A percentile compares a stretch with the other conserved stretches of the same genome.
Conservation (phyloP, 306 rosid species). For the Rosa rugosa region DNA sequence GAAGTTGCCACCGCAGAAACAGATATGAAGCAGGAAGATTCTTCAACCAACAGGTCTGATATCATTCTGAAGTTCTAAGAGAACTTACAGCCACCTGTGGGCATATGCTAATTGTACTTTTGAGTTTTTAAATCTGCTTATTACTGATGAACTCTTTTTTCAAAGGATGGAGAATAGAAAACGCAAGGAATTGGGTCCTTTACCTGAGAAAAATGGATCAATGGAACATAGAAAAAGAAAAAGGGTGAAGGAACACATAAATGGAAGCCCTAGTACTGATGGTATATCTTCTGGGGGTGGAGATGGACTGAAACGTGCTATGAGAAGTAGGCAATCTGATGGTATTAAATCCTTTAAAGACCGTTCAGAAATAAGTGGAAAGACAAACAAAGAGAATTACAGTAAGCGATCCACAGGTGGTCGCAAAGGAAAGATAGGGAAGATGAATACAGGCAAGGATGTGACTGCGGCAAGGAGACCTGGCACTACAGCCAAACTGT, state of each 20-base stretch:
- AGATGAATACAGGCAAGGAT: constrained; percentile 13
- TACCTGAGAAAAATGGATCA: constrained; percentile 27
- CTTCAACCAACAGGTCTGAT: constrained; percentile 52
- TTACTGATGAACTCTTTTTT: not conserved
- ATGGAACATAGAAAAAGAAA: constrained; percentile 39
- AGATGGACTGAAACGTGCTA: constrained; percentile 27
- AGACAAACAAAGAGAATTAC: constrained; percentile 24
- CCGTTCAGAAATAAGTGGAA: constrained; percentile 29
- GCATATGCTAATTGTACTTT: constrained; percentile 5
- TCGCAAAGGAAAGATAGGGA: constrained; percentile 38
- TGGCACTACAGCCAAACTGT: constrained; percentile 31
- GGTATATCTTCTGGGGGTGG: constrained; percentile 26
- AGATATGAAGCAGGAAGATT: constrained; percentile 38
- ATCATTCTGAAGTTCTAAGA: not conserved
- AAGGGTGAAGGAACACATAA: constrained; percentile 35
- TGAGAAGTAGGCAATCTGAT: constrained; percentile 38
- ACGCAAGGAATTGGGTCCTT: constrained; percentile 28
- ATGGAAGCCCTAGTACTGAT: constrained; percentile 15
- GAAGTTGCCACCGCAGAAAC: constrained; percentile 33
- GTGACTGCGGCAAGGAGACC: constrained; percentile 31
- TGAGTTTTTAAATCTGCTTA: not conserved
- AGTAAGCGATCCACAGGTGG: constrained; percentile 25
- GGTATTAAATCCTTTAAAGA: constrained; percentile 29
- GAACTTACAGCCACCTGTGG: not conserved
- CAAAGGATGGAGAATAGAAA: constrained; percentile 49